Percentiles rank a stretch among this genome's conserved stretches.
Evolutionary conservation across 2,329 filamentous ascomycete species (phyloP).

Genomic region (Beauveria scarabaeidicola): DNA sequence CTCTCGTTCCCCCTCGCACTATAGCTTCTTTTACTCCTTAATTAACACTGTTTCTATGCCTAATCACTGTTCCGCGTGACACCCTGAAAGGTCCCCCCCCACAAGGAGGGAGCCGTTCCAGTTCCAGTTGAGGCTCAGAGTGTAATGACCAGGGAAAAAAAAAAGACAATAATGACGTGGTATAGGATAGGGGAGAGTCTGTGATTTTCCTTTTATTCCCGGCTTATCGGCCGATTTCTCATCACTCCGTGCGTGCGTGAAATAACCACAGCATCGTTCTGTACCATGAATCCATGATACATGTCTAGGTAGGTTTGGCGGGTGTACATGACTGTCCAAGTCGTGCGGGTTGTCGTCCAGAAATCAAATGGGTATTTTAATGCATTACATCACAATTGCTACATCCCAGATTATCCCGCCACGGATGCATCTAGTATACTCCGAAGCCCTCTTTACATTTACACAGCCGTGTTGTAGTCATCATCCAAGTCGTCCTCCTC

Average conservation of each 20-base stretch:
- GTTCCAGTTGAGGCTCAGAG: not conserved
- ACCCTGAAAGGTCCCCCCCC: not conserved
- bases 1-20: too few species aligned
- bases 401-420: not conserved
- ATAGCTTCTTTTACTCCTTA: too few species aligned
- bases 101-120: not conserved
- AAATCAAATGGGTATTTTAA: constrained; percentile 10
- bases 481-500: constrained; percentile 45
- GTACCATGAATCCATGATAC: too few species aligned
- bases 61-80: too few species aligned
- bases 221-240: not conserved
- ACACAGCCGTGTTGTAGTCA: not conserved
- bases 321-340: not conserved
- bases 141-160: too few species aligned
- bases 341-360: not conserved
- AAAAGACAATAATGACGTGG: too few species aligned
- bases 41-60: too few species aligned
- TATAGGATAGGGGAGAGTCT: not conserved
- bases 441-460: not conserved
- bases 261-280: too few species aligned
- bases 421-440: not conserved
- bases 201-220: not conserved
- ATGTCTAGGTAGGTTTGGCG: too few species aligned
- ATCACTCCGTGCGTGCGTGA: too few species aligned
- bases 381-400: not conserved